phyloP scores from a whole-genome alignment of 805 yeast species.

The Schizosaccharomyces osmophilus region DNA sequence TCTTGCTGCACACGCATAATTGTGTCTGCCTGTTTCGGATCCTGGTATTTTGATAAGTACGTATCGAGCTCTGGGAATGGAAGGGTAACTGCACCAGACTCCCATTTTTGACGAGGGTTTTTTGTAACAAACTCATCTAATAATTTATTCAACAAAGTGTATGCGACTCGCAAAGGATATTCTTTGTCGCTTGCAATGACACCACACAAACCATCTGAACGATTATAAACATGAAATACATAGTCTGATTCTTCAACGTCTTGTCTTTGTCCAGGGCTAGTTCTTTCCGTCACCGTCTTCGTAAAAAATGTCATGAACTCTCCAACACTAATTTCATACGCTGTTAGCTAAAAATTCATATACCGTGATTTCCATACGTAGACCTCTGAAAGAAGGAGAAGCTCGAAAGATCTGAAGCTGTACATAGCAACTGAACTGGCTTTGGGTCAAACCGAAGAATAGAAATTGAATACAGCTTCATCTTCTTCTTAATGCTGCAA shows the following conservation, averaged over 20 bases:
- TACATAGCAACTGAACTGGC: conserved; percentile 40
- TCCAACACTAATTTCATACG: conserved; percentile 26
- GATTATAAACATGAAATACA: conserved; percentile 73
- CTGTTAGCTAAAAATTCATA: neutral
- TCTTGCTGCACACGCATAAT: conserved; percentile 94
- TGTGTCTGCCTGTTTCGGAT: conserved; percentile 91
- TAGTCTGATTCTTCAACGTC: conserved; percentile 64
- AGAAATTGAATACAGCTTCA: conserved; percentile 86
- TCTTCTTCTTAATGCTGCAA: conserved; percentile 12
- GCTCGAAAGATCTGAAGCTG: conserved; percentile 59
- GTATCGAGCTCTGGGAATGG: conserved; percentile 35
- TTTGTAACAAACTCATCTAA: conserved; percentile 72
- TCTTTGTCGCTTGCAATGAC: conserved; percentile 83
- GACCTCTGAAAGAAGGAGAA: conserved; percentile 44
- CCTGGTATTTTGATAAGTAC: conserved; percentile 70
- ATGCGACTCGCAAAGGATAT: conserved; percentile 91
- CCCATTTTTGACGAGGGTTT: conserved; percentile 59
- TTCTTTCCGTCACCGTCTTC: conserved; percentile 72
- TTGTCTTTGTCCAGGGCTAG: conserved; percentile 75
- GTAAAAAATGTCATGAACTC: conserved; percentile 91
- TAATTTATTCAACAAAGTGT: conserved; percentile 69
- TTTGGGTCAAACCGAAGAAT: conserved; percentile 38
- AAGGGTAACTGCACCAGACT: conserved; percentile 14
- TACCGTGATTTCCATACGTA: neutral
- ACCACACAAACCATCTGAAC: conserved; percentile 78